These are phyloP conservation scores for Cyclotella distinguenda DNA, from an alignment of 108 stramenopile species.

Conservation along the genomic window DNA sequence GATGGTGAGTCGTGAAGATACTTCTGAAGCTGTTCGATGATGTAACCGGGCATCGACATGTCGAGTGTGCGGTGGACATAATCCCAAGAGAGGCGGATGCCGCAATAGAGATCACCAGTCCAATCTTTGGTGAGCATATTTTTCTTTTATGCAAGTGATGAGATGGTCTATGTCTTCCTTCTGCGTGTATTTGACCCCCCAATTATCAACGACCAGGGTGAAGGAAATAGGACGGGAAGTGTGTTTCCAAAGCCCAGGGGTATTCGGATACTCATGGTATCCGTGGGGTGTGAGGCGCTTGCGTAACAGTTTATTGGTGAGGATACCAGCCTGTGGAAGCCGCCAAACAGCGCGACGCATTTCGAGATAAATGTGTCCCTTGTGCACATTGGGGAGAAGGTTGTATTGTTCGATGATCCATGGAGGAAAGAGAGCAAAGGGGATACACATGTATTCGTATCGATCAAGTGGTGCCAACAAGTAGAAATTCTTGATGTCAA, in stretches of 20 bases:
- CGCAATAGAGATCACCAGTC: neutral
- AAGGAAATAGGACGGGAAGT: slow-evolving; percentile 22
- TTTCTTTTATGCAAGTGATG: neutral
- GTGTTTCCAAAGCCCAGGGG: slow-evolving; percentile 52
- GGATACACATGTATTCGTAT: slow-evolving; percentile 44
- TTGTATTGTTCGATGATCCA: slow-evolving; percentile 14
- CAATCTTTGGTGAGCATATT: slow-evolving; percentile 4
- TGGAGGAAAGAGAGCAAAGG: neutral
- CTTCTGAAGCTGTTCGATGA: slow-evolving; percentile 28
- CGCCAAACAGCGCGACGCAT: slow-evolving; percentile 43
- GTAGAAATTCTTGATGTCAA: slow-evolving; percentile 45
- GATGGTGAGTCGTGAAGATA: slow-evolving; percentile 41
- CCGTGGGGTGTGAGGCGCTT: slow-evolving; percentile 13
- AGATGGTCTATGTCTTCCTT: slow-evolving; percentile 6
- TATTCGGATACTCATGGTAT: slow-evolving; percentile 20
- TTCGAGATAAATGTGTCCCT: slow-evolving; percentile 16
- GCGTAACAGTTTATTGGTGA: slow-evolving; percentile 31
- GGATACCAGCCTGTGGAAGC: slow-evolving; percentile 42
- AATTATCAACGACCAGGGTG: slow-evolving; percentile 51
- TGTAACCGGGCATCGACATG: slow-evolving; percentile 54
- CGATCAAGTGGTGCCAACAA: slow-evolving; percentile 30
- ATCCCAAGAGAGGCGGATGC: slow-evolving; percentile 6
- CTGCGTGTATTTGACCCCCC: slow-evolving; percentile 39
- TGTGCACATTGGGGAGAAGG: neutral
- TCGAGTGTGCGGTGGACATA: slow-evolving; percentile 12